Evolutionary conservation across 73 alveolate genomes (phyloP), one percentile per base, ranked within the genome.

Genomic region (Paramecium caudatum): DNA sequence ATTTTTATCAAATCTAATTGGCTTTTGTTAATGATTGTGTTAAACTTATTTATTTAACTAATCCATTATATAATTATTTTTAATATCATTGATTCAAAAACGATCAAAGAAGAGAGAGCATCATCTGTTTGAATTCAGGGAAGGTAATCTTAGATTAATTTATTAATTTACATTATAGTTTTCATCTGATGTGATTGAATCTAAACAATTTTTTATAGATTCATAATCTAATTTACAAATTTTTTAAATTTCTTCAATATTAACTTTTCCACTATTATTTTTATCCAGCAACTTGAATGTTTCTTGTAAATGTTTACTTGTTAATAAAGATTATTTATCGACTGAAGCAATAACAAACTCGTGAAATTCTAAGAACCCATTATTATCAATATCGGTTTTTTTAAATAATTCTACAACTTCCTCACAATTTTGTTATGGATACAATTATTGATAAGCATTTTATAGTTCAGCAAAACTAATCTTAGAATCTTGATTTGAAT

Each of bases 1-100:
- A 68, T 13, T 10, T 33, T 68, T 68, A 68, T 68, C 84, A 33
- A 68, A 32, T 37, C 84, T 68, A 32, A 32, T 68, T 32, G 84
- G 30, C 37, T 37, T 68, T 34, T 68, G 25, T 37, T 68, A 25
- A 0, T 4, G 4, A 27, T 55, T 55, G 23, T 55, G 46, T 55
- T 19, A 21, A 10, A 25, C 37, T 10, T 27, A 12, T 12, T 23
- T 5, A 23, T 17, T 21, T 55, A n/a, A n/a, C n/a, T n/a, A n/a
- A n/a, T n/a, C n/a, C n/a, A n/a, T n/a, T n/a, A n/a, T n/a, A n/a
- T n/a, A n/a, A 55, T 55, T 55, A 55, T 27, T 68, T 34, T 25
- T 68, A n/a, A 68, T 34, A n/a, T 32, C 55, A 37, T 68, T 13
- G 25, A 68, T 30, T 17, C 9, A 30, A 19, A 63, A 34, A 32